Percentiles rank a stretch among this genome's conserved stretches.
Evolutionary conservation across 768 basidiomycete species (phyloP).

Genomic region (Hygrocybe coccinea): DNA sequence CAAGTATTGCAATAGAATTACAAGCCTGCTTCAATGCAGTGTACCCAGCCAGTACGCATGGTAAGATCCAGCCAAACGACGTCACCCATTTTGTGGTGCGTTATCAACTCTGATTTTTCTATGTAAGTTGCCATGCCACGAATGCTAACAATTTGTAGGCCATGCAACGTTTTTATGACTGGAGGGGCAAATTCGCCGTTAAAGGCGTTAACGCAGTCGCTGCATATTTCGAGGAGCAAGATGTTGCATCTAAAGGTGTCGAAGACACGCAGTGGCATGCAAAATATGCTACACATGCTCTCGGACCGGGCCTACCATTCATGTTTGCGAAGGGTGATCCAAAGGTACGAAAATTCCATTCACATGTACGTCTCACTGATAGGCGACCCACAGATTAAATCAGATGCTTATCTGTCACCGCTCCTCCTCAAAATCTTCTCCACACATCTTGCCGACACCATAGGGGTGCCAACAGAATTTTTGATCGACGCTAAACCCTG

Average conservation of each 20-base stretch:
- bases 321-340: background rate
- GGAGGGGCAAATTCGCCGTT: background rate
- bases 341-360: background rate
- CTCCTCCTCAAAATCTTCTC: background rate
- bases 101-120: background rate
- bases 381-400: background rate
- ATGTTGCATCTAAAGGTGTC: background rate
- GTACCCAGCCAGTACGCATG: background rate
- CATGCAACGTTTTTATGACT: background rate
- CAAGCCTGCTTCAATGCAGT: background rate
- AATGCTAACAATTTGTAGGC: background rate
- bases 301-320: background rate
- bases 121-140: background rate
- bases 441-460: background rate
- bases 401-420: background rate
- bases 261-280: background rate
- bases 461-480: background rate
- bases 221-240: background rate
- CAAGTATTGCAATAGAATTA: background rate
- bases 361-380: background rate
- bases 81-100: background rate
- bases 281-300: background rate
- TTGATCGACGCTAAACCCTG: background rate
- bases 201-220: background rate
- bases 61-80: background rate